phyloP scores from a whole-genome alignment of 805 yeast genomes.

The Kazachstania bromeliacearum region DNA sequence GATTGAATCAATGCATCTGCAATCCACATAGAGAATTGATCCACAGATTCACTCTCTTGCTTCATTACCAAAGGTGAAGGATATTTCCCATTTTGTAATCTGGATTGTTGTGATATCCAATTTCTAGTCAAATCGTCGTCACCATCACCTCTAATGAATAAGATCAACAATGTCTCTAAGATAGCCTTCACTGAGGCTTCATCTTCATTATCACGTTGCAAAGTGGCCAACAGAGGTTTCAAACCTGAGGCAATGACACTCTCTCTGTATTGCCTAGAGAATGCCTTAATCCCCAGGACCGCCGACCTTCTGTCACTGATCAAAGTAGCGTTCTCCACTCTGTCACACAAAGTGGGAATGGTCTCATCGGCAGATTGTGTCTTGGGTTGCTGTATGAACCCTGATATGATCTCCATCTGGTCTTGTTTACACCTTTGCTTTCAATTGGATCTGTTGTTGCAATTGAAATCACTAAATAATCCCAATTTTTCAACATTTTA shows the following conservation, averaged over 20 bases:
- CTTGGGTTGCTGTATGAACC: conserved; percentile 39
- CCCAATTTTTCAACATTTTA: too few relatives aligned
- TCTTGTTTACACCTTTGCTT: background rate
- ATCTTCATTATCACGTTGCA: conserved; percentile 60
- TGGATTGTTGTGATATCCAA: conserved; percentile 67
- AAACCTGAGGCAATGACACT: conserved; percentile 81
- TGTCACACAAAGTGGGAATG: conserved; percentile 79
- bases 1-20: conserved; percentile 83
- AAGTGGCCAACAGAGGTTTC: conserved; percentile 57
- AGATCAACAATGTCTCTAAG: conserved; percentile 72
- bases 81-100: conserved; percentile 66
- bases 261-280: conserved; percentile 82
- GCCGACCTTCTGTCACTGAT: conserved; percentile 88
- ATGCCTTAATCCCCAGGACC: conserved; percentile 77
- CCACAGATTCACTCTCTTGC: conserved; percentile 42
- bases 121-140: conserved; percentile 55
- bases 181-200: conserved; percentile 66
- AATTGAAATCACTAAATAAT: background rate
- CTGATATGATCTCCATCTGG: conserved; percentile 34
- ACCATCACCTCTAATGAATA: conserved; percentile 64
- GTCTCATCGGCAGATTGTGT: conserved; percentile 66
- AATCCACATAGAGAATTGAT: conserved; percentile 88
- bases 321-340: conserved; percentile 71
- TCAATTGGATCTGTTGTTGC: background rate
- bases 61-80: conserved; percentile 61